phyloP scores from a whole-genome alignment of 345 rosid species.

The Nephelium lappaceum region DNA sequence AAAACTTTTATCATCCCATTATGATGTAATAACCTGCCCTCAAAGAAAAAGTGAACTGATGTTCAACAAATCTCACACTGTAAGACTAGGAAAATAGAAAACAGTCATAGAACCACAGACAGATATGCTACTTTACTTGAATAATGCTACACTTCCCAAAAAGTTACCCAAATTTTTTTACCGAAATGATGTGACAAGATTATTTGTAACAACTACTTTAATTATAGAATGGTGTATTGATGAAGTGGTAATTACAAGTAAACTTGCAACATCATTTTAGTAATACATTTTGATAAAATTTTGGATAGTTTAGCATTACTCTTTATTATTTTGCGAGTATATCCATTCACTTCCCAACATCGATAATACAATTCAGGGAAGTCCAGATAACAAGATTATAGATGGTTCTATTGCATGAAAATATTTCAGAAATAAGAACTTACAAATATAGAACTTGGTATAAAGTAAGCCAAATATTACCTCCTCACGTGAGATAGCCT shows the following conservation, averaged over 20 bases:
- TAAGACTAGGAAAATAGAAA: not conserved
- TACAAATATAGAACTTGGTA: not conserved
- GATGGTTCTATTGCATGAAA: not conserved
- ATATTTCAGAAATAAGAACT: constrained; percentile 10
- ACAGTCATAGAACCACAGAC: not conserved
- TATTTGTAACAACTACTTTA: no score
- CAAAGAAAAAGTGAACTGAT: not conserved
- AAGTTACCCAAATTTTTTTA: no score
- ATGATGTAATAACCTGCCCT: not conserved
- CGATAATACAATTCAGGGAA: not conserved
- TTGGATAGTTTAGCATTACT: no score
- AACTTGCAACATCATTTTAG: no score
- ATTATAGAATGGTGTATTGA: no score
- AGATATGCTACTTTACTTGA: not conserved
- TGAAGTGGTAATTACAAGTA: no score
- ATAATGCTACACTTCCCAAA: no score
- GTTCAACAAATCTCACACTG: not conserved
- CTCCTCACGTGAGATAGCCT: constrained; percentile 88
- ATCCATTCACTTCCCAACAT: not conserved
- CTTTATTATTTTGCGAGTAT: not conserved
- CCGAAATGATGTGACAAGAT: no score
- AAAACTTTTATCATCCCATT: not conserved
- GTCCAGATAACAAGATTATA: not conserved
- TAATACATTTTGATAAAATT: no score
- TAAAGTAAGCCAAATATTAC: constrained; percentile 39